Conservation (phyloP, 2,329 filamentous ascomycete genomes). For the Ampelomyces quisqualis region DNA sequence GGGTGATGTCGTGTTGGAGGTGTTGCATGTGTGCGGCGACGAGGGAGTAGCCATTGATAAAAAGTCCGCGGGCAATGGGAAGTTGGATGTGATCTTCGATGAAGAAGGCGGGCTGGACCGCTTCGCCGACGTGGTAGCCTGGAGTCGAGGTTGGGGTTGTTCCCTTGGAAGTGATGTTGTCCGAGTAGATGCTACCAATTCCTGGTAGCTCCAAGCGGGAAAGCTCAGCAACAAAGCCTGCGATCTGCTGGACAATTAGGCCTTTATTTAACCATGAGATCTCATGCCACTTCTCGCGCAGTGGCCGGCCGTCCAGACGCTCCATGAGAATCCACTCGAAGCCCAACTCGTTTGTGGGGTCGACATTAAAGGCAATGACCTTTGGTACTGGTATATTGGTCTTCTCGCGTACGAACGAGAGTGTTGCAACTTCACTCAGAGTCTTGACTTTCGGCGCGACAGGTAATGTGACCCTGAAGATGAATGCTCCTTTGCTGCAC, state of each 20-base stretch:
- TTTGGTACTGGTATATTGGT: conserved; percentile 2
- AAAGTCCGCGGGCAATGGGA: background rate
- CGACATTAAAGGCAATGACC: background rate
- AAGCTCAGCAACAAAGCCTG: background rate
- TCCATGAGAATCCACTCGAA: conserved; percentile 11
- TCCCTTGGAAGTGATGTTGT: background rate
- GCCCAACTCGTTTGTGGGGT: conserved; percentile 5
- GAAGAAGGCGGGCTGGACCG: background rate
- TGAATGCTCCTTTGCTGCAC: conserved; percentile 18
- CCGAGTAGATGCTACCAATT: background rate
- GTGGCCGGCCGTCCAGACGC: background rate
- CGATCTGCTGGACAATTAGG: conserved; percentile 1
- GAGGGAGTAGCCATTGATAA: background rate
- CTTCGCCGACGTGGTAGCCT: background rate
- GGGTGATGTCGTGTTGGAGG: background rate
- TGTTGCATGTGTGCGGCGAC: background rate
- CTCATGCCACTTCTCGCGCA: conserved; percentile 6
- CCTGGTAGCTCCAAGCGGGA: background rate
- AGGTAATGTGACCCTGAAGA: conserved; percentile 25
- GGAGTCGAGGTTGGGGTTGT: background rate
- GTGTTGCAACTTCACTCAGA: conserved; percentile 22
- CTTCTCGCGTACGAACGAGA: conserved; percentile 14
- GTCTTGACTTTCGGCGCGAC: conserved; percentile 20
- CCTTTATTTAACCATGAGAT: conserved; percentile 7
- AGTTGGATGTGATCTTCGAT: conserved; percentile 1